Conservation (phyloP, 179 eudicot genomes). For the Silene coronaria region DNA sequence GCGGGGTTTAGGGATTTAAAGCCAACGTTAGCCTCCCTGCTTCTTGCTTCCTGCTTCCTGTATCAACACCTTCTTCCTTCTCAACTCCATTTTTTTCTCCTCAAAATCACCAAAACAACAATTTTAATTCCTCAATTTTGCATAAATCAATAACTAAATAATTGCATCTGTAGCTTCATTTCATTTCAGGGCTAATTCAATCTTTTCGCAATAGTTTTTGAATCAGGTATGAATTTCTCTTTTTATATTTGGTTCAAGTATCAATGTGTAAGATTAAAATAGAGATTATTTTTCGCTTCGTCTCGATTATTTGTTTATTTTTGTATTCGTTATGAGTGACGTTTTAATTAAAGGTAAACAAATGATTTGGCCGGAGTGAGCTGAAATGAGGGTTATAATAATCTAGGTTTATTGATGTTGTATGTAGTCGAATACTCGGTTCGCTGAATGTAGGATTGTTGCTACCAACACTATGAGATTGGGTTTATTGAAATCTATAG, state of each 20-base stretch:
- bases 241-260: background rate
- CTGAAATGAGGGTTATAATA: background rate
- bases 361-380: background rate
- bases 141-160: background rate
- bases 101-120: background rate
- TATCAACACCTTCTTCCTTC: background rate
- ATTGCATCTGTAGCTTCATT: background rate
- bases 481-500: background rate
- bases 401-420: background rate
- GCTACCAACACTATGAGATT: background rate
- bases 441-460: background rate
- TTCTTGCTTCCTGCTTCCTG: too few relatives aligned
- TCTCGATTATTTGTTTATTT: background rate
- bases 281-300: background rate
- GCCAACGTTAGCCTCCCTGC: slow-evolving; percentile 7
- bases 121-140: background rate
- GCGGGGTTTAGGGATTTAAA: slow-evolving; percentile 29
- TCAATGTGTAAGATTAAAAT: background rate
- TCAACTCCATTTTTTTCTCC: background rate
- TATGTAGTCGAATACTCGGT: background rate
- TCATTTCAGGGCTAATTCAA: background rate
- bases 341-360: too few relatives aligned
- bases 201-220: background rate
- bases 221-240: background rate
- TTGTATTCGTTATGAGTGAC: too few relatives aligned